Conservation (phyloP, 2,329 filamentous ascomycete species). For the Aspergillus sp. region DNA sequence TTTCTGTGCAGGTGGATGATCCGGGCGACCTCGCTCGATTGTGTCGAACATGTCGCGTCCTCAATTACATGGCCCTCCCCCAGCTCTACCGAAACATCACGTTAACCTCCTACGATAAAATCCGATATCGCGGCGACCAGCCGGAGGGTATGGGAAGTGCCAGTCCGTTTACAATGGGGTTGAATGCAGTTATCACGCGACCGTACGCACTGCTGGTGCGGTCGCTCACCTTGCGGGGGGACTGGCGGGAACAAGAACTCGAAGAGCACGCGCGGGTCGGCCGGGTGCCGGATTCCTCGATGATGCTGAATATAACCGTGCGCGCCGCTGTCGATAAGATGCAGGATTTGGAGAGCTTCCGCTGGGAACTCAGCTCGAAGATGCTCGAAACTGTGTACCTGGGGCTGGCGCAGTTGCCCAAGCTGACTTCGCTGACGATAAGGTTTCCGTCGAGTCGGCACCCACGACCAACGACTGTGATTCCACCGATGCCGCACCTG, state of each 20-base stretch:
- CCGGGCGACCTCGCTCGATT: conserved; percentile 58
- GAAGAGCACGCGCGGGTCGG: conserved; percentile 59
- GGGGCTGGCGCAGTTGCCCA: conserved; percentile 52
- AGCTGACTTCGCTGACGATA: conserved; percentile 55
- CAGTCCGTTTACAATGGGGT: conserved; percentile 63
- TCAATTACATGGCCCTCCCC: conserved; percentile 65
- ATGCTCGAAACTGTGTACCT: conserved; percentile 59
- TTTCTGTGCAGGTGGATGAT: conserved; percentile 53
- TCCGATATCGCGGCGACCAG: conserved; percentile 57
- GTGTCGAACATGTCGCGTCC: conserved; percentile 60
- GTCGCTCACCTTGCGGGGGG: conserved; percentile 53
- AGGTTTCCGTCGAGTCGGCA: conserved; percentile 57
- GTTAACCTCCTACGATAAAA: conserved; percentile 58
- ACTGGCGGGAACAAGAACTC: conserved; percentile 58
- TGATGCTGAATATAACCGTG: conserved; percentile 62
- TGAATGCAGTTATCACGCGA: conserved; percentile 61
- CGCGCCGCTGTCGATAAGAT: conserved; percentile 61
- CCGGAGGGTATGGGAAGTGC: conserved; percentile 63
- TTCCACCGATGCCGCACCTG: conserved; percentile 59
- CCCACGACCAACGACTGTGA: conserved; percentile 56
- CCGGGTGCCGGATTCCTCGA: conserved; percentile 62
- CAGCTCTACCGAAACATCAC: conserved; percentile 59
- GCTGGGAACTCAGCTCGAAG: conserved; percentile 63
- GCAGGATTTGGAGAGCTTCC: conserved; percentile 55
- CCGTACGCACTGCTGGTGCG: conserved; percentile 54